Evolutionary conservation across 2,329 filamentous ascomycete species (phyloP), one percentile per base, ranked within the genome.

Genomic region (Calonectria leucothoes): DNA sequence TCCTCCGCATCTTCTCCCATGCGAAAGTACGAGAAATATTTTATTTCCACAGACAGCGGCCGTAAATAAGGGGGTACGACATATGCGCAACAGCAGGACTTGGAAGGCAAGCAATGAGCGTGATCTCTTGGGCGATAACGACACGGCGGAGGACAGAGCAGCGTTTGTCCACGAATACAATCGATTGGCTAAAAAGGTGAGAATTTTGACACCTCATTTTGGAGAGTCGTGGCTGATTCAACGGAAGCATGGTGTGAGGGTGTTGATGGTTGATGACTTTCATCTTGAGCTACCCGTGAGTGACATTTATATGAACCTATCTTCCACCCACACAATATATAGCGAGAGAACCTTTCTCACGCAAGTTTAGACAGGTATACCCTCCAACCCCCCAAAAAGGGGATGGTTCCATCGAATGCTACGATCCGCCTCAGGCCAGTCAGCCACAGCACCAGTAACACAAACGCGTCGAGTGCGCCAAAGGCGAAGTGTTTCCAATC

Each of bases 131-230:
- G 87, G 85, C 25, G 89, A 91, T 67, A 83, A 83, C 5, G 89
- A 90, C 49, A 87, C 88, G 35, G 81, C 88, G 20, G 86, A 88
- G 42, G 86, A 89, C 67, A 85, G 90, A 35, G 80, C 83, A 1
- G 78, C 82, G 3, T 91, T 90, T 79, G 81, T 92, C 7, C 78
- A 87, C 10, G 89, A 92, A 76, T 93, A 92, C 81, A 93, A 93
- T 80, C 84, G 86, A 6, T 81, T 93, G 6, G 91, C 92, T 3
- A 87, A 85, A 70, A 90, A 90, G 87, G 91, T 92, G 74, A 63
- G 1, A 20, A 7, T 23, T 33, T 42, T 1, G 11, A 7, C 5
- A 12, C 15, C 29, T 0, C 2, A 23, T 23, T 35, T 17, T n/a
- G 8, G n/a, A 64, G 49, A 10, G 20, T 4, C 14, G 35, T 11